Evolutionary conservation across 2,329 filamentous ascomycete species (phyloP), one percentile per base, ranked within the genome.

Genomic region (Thermothelomyces thermophilus): DNA sequence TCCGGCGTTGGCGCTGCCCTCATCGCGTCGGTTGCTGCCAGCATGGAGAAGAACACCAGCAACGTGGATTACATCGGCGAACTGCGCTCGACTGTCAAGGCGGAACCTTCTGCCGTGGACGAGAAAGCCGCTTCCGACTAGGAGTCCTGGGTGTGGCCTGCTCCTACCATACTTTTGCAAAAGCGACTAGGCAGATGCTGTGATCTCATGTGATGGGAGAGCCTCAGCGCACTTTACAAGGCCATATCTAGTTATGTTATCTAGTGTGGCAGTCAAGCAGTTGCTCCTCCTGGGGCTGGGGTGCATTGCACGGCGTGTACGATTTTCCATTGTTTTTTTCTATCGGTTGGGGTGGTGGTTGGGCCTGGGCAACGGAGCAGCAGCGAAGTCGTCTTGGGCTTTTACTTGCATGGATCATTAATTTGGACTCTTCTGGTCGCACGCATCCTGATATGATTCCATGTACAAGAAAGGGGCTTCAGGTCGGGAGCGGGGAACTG

Each of bases 1-100:
- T 93, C 87, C 56, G 93, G 89, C 56, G 87, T 95, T n/a, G 93
- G 93, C 46, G 93, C 93, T 3, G 93, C 93, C 35, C 72, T 98
- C 60, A 97, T 97, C 69, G 93, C 93, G 45, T 78, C 96, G 44
- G 87, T 96, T 24, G 91, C 91, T 1, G 86, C 86, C 1, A 73
- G 76, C 62, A 81, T 77, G 72, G 77, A 82, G 67, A 76, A 76
- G 68, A 64, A 22, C 34, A 4, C 34, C 36, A 53, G 42, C 19
- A 47, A 48, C 8, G 46, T 42, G 10, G 73, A 76, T 48, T 70
- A 69, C 56, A 55, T 76, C 44, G 62, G 62, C 35, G 66, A 71
- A 51, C 54, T 77, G 42, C 66, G 70, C 51, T 63, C 65, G 30
- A 68, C 69, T 16, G 64, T 69, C 42, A 67, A 61, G 46, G 48